Conservation (phyloP, 495 filamentous ascomycete species). For the Annulohypoxylon maeteangense region DNA sequence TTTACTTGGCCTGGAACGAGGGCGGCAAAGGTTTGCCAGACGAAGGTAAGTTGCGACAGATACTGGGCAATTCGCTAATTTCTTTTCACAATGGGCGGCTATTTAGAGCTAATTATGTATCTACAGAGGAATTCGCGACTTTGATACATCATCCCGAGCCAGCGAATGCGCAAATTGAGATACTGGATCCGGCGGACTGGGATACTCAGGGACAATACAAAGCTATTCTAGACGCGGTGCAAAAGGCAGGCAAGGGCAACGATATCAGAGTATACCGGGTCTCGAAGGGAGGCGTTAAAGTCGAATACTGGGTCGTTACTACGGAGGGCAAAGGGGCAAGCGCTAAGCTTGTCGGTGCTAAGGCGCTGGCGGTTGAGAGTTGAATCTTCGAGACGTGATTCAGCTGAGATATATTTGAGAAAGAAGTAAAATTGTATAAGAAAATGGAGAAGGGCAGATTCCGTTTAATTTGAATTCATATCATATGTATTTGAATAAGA, state of each 20-base stretch:
- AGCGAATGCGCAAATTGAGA: constrained; percentile 61
- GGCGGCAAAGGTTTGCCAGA: constrained; percentile 66
- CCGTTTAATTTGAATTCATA: background rate
- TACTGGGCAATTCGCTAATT: background rate
- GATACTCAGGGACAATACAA: constrained; percentile 69
- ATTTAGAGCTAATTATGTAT: background rate
- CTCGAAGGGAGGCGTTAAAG: constrained; percentile 64
- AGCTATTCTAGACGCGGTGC: constrained; percentile 67
- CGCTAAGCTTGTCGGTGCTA: constrained; percentile 75
- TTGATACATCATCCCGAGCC: constrained; percentile 65
- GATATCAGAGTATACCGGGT: constrained; percentile 81
- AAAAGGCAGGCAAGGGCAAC: constrained; percentile 64
- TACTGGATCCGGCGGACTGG: constrained; percentile 67
- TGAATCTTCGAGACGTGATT: constrained; percentile 42
- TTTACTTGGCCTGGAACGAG: constrained; percentile 72
- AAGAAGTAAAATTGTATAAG: constrained; percentile 2
- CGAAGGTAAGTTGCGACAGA: constrained; percentile 60
- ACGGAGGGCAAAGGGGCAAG: constrained; percentile 59
- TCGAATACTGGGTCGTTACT: constrained; percentile 83
- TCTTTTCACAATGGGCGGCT: background rate
- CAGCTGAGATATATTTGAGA: too few species aligned
- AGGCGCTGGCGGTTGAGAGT: constrained; percentile 79
- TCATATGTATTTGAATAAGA: background rate
- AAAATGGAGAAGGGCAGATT: background rate
- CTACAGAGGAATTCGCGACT: constrained; percentile 65